Conservation (phyloP, 2,329 filamentous ascomycete genomes). For the Neofusicoccum cordaticola region DNA sequence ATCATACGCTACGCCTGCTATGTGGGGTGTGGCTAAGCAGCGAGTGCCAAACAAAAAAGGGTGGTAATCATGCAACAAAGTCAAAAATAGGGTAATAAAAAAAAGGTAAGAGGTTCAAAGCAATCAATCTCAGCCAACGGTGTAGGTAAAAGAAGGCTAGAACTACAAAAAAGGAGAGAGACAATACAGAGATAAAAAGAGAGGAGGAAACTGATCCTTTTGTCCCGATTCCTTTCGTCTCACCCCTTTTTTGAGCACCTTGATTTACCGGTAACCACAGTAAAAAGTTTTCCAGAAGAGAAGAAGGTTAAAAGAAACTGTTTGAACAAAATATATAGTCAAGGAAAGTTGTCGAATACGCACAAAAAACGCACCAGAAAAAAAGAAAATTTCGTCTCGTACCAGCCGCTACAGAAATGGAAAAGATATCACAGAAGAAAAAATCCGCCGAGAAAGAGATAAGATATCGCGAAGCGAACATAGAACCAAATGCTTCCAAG, state of each 20-base stretch:
- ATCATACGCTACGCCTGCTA: not conserved
- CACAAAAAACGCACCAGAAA: not conserved
- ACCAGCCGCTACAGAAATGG: not conserved
- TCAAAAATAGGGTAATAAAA: not conserved
- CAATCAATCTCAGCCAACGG: not conserved
- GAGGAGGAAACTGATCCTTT: not conserved
- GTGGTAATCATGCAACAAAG: not conserved
- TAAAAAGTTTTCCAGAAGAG: not conserved
- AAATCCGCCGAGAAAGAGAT: not conserved
- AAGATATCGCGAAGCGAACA: not conserved
- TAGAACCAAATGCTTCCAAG: not conserved
- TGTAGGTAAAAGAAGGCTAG: not conserved
- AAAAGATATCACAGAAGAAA: not conserved
- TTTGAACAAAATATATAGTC: not conserved
- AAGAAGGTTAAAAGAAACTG: not conserved
- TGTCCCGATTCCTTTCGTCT: not conserved
- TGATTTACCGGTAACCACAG: not conserved
- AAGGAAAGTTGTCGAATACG: constrained; percentile 11
- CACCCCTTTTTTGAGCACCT: not conserved
- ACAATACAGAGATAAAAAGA: not conserved
- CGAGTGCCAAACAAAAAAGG: not conserved
- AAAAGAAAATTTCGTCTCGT: not conserved
- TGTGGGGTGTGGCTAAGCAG: not conserved
- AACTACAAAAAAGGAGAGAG: not conserved
- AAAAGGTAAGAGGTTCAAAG: not conserved